A percentile compares a stretch with the other conserved stretches of the same genome.
These are phyloP conservation scores for Vigna reflexopilosa DNA, from an alignment of 306 rosid genomes.

Conservation along the genomic window DNA sequence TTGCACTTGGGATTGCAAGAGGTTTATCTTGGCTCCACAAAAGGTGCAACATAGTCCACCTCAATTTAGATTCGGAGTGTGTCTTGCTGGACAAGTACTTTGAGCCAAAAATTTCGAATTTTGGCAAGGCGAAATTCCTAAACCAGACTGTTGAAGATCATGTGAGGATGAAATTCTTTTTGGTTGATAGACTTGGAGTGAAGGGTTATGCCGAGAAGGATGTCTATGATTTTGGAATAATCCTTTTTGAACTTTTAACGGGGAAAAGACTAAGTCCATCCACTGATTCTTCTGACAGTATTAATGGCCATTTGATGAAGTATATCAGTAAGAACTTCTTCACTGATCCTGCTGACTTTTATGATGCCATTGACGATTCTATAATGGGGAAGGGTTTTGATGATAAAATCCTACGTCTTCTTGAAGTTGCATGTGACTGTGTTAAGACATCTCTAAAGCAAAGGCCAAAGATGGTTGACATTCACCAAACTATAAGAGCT, in stretches of 20 bases:
- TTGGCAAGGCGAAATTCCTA: slow-evolving; percentile 39
- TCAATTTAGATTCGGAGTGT: slow-evolving; percentile 43
- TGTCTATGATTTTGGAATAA: slow-evolving; percentile 52
- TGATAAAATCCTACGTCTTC: slow-evolving; percentile 29
- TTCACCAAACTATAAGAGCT: slow-evolving; percentile 23
- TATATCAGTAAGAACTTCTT: slow-evolving; percentile 24
- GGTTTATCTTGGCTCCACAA: slow-evolving; percentile 53
- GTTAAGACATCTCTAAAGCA: slow-evolving; percentile 33
- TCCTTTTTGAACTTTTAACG: slow-evolving; percentile 53
- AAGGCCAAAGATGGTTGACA: slow-evolving; percentile 50
- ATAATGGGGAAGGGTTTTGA: slow-evolving; percentile 46
- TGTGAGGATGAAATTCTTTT: slow-evolving; percentile 13
- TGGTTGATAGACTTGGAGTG: slow-evolving; percentile 25
- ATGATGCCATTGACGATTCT: slow-evolving; percentile 30
- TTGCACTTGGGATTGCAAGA: slow-evolving; percentile 52
- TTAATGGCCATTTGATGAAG: slow-evolving; percentile 19
- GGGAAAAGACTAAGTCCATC: slow-evolving; percentile 26
- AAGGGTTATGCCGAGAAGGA: slow-evolving; percentile 40
- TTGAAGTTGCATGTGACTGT: slow-evolving; percentile 45
- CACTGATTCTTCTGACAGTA: slow-evolving; percentile 30
- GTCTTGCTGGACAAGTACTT: slow-evolving; percentile 48
- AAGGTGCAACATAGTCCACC: slow-evolving; percentile 42
- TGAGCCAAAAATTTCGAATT: slow-evolving; percentile 51
- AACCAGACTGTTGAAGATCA: not conserved
- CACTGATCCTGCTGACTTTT: slow-evolving; percentile 3